Evolutionary conservation across 176 grass and related monocot genomes (phyloP), one percentile per base, ranked within the genome.

Genomic region (Oryza rufipogon): DNA sequence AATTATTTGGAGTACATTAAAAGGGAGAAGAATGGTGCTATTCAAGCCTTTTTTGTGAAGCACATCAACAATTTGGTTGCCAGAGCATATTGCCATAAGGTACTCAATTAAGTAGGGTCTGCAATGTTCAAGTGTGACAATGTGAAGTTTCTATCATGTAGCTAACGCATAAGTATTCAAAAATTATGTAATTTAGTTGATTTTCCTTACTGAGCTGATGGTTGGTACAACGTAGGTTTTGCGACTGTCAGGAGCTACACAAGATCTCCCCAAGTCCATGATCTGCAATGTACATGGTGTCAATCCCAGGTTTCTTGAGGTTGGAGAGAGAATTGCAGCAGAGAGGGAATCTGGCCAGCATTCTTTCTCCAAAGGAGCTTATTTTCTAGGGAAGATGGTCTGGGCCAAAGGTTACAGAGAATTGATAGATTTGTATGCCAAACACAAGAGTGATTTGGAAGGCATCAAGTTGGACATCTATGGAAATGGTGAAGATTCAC

Each of bases 351-450:
- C 81, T 48, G 88, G 89, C 32, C 66, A 71, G 32, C 86, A 90
- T 7, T 85, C 88, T 66, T 96, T 99, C 79, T 94, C 90, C 2
- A 94, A 99, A 89, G 93, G 93, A 75, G 97, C 91, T 84, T 99
- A 96, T 83, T 98, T 98, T 82, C 83, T 99, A 0, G 97, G 97
- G 71, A 99, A 99, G 84, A 99, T 99, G 97, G 93, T 99, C 2
- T 99, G 97, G 97, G 90, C 93, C 45, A 96, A 99, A 88, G 97
- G 93, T 51, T 99, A 99, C 77, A 92, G 88, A 66, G 97, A 99
- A 64, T 60, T 96, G 38, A 94, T 99, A 73, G 88, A 99, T 82
- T 83, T 99, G 81, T 84, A 89, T 11, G 84, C 84, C 1, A 94
- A 96, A 66, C 87, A 94, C 78, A 94, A 91, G 86, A 91, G 78